Conservation (phyloP, 257 asterid genomes). For the Verbascum thapsus region DNA sequence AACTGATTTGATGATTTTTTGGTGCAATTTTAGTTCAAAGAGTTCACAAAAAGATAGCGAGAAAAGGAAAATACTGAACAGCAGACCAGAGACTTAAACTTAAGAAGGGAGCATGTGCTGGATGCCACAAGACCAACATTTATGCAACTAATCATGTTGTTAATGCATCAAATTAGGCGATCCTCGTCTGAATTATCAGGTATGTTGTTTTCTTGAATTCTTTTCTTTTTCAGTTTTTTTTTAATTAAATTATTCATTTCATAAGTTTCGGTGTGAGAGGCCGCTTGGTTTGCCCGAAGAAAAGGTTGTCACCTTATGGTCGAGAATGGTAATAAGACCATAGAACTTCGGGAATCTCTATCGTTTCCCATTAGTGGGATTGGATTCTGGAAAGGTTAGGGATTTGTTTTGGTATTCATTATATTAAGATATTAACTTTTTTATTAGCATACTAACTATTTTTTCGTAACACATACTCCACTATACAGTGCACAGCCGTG, state of each 20-base stretch:
- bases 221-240: background rate
- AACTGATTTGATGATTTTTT: slow-evolving; percentile 19
- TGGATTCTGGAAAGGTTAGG: slow-evolving; percentile 58
- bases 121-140: slow-evolving; percentile 43
- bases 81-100: slow-evolving; percentile 70
- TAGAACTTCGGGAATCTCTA: slow-evolving; percentile 48
- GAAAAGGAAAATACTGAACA: slow-evolving; percentile 56
- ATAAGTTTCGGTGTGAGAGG: slow-evolving; percentile 36
- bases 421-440: slow-evolving; percentile 5
- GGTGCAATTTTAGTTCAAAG: slow-evolving; percentile 49
- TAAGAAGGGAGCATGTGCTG: slow-evolving; percentile 69
- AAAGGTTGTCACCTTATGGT: slow-evolving; percentile 48
- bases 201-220: slow-evolving; percentile 31
- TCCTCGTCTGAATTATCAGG: slow-evolving; percentile 75
- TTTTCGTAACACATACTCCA: no score
- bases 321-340: slow-evolving; percentile 27
- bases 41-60: slow-evolving; percentile 53
- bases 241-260: background rate
- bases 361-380: slow-evolving; percentile 62
- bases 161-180: slow-evolving; percentile 49
- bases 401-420: slow-evolving; percentile 15
- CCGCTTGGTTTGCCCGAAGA: slow-evolving; percentile 54
- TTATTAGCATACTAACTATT: background rate
- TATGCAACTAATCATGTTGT: slow-evolving; percentile 50
- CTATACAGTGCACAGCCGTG: slow-evolving; percentile 60